Evolutionary conservation across 2,329 filamentous ascomycete species (phyloP).

Genomic region (Dactylellina haptotyla): DNA sequence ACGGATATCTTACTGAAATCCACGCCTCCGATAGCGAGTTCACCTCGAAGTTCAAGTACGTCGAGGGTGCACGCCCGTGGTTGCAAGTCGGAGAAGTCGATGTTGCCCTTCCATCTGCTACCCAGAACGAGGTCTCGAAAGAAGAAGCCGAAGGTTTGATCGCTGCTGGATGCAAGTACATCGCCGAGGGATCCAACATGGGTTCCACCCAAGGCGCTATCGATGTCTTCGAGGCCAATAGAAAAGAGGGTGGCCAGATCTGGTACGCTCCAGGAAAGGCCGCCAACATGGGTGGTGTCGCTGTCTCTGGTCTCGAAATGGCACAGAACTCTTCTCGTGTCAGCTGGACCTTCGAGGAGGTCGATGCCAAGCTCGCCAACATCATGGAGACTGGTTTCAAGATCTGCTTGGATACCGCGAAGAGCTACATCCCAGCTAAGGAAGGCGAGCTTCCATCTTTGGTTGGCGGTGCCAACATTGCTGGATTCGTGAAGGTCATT

Average conservation of each 20-base stretch:
- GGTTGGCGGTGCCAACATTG: slow-evolving; percentile 95
- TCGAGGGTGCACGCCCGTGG: slow-evolving; percentile 90
- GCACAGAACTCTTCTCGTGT: slow-evolving; percentile 93
- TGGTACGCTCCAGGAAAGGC: slow-evolving; percentile 99
- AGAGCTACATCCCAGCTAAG: slow-evolving; percentile 81
- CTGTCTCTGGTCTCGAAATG: slow-evolving; percentile 98
- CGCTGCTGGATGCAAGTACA: slow-evolving; percentile 78
- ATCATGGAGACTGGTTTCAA: slow-evolving; percentile 97
- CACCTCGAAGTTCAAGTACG: slow-evolving; percentile 79
- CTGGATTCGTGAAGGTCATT: slow-evolving; percentile 95
- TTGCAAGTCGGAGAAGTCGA: slow-evolving; percentile 88
- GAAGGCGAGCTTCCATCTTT: slow-evolving; percentile 89
- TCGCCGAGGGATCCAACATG: slow-evolving; percentile 99
- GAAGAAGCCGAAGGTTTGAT: slow-evolving; percentile 89
- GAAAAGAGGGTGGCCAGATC: slow-evolving; percentile 73
- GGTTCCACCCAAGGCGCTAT: slow-evolving; percentile 96
- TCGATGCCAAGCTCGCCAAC: slow-evolving; percentile 86
- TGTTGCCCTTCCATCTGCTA: slow-evolving; percentile 89
- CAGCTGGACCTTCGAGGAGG: slow-evolving; percentile 86
- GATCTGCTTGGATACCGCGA: slow-evolving; percentile 86
- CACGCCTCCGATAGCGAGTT: slow-evolving; percentile 70
- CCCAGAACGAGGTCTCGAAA: slow-evolving; percentile 95
- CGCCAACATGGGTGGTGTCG: slow-evolving; percentile 96
- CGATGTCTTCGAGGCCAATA: slow-evolving; percentile 84
- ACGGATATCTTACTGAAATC: slow-evolving; percentile 77